Base-by-base conservation (phyloP, 306 rosid species). In the Betula pendula region DNA sequence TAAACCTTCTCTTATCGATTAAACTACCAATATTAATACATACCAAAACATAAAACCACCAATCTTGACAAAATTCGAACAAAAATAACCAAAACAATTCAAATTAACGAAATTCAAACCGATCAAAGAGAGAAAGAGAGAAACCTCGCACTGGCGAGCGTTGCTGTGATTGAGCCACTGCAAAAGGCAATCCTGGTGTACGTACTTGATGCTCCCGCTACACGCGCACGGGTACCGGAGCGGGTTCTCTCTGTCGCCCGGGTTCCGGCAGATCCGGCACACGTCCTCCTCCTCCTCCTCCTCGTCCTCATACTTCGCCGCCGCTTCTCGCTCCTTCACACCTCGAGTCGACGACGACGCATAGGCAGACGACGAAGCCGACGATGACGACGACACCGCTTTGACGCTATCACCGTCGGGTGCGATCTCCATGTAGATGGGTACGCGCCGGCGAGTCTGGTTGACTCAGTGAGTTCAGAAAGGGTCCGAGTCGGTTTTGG, bases 151-250 rank as follows among this genome's bases (percentile, higher is more conserved):
- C 85, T 96, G 99, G 63, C 99, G 97, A 76, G 98, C 99, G 86
- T 96, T 96, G 90, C 99, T 96, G 82, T 96, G 99, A 88, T 89
- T 92, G 72, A 96, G 98, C 99, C 99, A 96, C 89, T 92, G 99
- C 79, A 96, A 91, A 70, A 96, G 97, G 82, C 99, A 96, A 60
- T 93, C 99, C 81, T 96, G 99, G 72, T 92, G 99, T 70, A 96
- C 99, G 75, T 83, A 96, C 78, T 96, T 96, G 77, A 96, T 96
- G 86, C 99, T 96, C 10, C 99, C 99, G 81, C 99, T 96, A 68
- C 99, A 96, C 35, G 99, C 99, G 80, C 99, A 96, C 0, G 99
- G 99, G 76, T 89, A 96, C 75, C 92, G 84, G 5, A 96, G 97
- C 58, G 98, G 98, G 78, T 96, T 90, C 35, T 96, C 99, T 42